These are phyloP conservation scores for Trametes sanguinea DNA, from an alignment of 768 basidiomycete genomes.

Conservation along the genomic window DNA sequence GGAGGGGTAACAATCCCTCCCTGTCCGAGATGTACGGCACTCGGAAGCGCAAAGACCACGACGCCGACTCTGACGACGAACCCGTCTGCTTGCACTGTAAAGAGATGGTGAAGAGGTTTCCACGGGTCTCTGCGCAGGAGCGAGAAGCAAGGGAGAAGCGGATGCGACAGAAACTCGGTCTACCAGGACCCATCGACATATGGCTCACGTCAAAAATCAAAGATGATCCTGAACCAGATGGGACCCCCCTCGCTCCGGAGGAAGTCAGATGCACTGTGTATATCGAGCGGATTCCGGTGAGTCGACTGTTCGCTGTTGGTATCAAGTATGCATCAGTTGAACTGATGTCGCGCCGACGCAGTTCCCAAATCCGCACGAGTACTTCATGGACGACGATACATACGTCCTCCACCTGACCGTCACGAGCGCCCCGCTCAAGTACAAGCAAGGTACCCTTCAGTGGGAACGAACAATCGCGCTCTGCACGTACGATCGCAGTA, in stretches of 20 bases:
- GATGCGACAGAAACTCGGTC: conserved; percentile 5
- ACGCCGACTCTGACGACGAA: not conserved
- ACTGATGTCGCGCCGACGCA: not conserved
- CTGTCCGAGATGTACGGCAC: not conserved
- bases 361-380: not conserved
- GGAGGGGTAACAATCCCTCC: not conserved
- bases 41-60: not conserved
- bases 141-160: not conserved
- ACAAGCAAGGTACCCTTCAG: not conserved
- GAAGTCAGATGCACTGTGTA: conserved; percentile 18
- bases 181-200: conserved; percentile 11
- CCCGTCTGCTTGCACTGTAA: not conserved
- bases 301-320: not conserved
- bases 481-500: conserved; percentile 12
- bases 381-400: conserved; percentile 17
- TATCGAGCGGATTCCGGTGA: conserved; percentile 16
- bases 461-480: conserved; percentile 8
- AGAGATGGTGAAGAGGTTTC: not conserved
- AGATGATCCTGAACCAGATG: not conserved
- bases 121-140: not conserved
- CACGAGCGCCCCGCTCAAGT: not conserved
- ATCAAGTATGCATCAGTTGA: not conserved
- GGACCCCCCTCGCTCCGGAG: conserved; percentile 1
- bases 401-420: conserved; percentile 21
- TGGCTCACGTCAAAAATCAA: conserved; percentile 15